These are phyloP conservation scores for Ilex asprella DNA, from an alignment of 257 asterid genomes.

Conservation along the genomic window DNA sequence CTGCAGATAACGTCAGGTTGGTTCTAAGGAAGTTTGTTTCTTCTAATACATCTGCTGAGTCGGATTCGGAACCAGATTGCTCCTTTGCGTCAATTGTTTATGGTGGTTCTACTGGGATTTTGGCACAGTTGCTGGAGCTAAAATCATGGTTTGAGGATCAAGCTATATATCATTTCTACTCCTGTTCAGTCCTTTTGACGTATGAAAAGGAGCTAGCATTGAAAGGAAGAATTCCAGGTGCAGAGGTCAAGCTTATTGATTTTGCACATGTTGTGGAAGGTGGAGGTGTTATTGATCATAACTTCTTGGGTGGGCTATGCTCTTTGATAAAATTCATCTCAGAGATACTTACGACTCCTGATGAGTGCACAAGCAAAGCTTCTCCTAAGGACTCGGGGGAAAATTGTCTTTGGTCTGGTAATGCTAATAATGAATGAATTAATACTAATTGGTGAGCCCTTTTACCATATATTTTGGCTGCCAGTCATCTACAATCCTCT, in stretches of 20 bases:
- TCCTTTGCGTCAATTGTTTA: slow-evolving; percentile 68
- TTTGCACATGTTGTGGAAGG: slow-evolving; percentile 50
- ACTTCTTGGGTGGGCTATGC: slow-evolving; percentile 34
- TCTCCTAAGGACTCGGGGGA: slow-evolving; percentile 24
- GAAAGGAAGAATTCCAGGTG: slow-evolving; percentile 42
- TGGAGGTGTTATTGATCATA: slow-evolving; percentile 33
- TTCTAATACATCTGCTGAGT: slow-evolving; percentile 22
- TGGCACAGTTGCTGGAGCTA: slow-evolving; percentile 70
- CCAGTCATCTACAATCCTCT: not conserved
- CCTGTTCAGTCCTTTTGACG: slow-evolving; percentile 64
- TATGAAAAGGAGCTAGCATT: slow-evolving; percentile 55
- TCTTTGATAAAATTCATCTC: slow-evolving; percentile 31
- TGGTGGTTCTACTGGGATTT: slow-evolving; percentile 73
- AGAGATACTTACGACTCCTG: slow-evolving; percentile 40
- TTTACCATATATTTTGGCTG: not conserved
- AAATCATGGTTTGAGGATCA: slow-evolving; percentile 96
- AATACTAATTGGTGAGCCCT: not conserved
- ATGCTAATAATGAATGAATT: slow-evolving; percentile 21
- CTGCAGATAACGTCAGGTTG: slow-evolving; percentile 43
- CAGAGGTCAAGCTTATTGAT: slow-evolving; percentile 69
- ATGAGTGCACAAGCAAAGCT: slow-evolving; percentile 28
- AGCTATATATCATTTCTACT: slow-evolving; percentile 62
- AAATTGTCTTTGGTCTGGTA: slow-evolving; percentile 10
- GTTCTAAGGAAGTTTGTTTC: slow-evolving; percentile 66
- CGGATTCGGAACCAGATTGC: slow-evolving; percentile 51